These are phyloP conservation scores for Stemphylium lycopersici DNA, from an alignment of 2,329 filamentous ascomycete species.

Conservation along the genomic window DNA sequence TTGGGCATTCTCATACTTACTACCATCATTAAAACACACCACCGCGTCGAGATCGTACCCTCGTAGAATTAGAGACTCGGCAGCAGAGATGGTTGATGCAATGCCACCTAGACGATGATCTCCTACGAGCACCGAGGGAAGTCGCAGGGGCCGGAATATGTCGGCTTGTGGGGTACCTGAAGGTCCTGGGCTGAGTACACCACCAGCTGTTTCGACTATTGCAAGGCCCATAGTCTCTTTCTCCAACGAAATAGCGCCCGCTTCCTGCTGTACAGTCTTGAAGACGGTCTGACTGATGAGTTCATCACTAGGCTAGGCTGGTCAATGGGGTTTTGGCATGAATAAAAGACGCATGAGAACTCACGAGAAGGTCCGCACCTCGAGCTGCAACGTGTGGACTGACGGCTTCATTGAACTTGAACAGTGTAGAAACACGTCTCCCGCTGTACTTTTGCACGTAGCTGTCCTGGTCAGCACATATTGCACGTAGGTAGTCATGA, in stretches of 20 bases:
- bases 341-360: slow-evolving; percentile 1
- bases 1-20: slow-evolving; percentile 68
- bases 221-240: slow-evolving; percentile 46
- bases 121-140: slow-evolving; percentile 75
- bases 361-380: slow-evolving; percentile 23
- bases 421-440: slow-evolving; percentile 65
- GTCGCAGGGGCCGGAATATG: slow-evolving; percentile 73
- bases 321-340: slow-evolving; percentile 5
- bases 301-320: slow-evolving; percentile 31
- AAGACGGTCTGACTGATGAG: slow-evolving; percentile 27
- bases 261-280: slow-evolving; percentile 19
- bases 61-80: slow-evolving; percentile 76
- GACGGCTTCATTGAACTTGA: slow-evolving; percentile 74
- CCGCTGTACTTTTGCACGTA: slow-evolving; percentile 68
- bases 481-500: neutral
- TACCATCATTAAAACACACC: slow-evolving; percentile 69
- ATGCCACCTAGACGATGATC: slow-evolving; percentile 81
- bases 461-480: slow-evolving; percentile 46
- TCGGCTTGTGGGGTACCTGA: slow-evolving; percentile 80
- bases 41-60: slow-evolving; percentile 78
- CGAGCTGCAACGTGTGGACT: slow-evolving; percentile 78
- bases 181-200: slow-evolving; percentile 78
- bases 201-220: slow-evolving; percentile 81
- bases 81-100: slow-evolving; percentile 78
- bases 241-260: slow-evolving; percentile 4